A percentile compares a stretch with the other conserved stretches of the same genome.
These are phyloP conservation scores for Chenopodium quinoa DNA, from an alignment of 148 eudicot genomes.

Conservation along the genomic window DNA sequence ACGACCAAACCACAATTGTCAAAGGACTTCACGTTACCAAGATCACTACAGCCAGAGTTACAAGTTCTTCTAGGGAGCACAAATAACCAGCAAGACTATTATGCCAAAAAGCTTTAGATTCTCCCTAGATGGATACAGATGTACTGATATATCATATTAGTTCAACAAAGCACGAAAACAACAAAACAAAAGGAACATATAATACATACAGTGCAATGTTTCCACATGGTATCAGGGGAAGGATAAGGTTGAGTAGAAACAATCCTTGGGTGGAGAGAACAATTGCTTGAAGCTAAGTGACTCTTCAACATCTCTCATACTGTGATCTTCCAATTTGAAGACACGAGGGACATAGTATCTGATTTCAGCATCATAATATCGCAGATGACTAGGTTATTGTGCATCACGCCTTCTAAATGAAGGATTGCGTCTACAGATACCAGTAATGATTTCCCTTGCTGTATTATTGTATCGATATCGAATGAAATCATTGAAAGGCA, in stretches of 20 bases:
- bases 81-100: background rate
- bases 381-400: background rate
- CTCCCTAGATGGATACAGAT: background rate
- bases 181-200: background rate
- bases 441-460: background rate
- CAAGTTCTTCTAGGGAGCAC: background rate
- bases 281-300: background rate
- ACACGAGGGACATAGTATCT: background rate
- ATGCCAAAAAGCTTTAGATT: background rate
- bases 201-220: background rate
- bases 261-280: background rate
- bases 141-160: background rate
- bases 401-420: background rate
- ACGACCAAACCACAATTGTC: too few species aligned
- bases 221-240: background rate
- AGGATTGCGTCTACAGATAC: background rate
- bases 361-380: background rate
- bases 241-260: background rate
- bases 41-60: background rate
- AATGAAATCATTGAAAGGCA: background rate
- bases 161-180: background rate
- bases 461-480: background rate
- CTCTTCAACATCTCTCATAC: background rate
- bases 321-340: background rate
- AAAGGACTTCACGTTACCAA: background rate